Percentiles rank a stretch among this genome's conserved stretches.
Conservation (phyloP, 2,329 filamentous ascomycete genomes). For the Xylaria sp. region DNA sequence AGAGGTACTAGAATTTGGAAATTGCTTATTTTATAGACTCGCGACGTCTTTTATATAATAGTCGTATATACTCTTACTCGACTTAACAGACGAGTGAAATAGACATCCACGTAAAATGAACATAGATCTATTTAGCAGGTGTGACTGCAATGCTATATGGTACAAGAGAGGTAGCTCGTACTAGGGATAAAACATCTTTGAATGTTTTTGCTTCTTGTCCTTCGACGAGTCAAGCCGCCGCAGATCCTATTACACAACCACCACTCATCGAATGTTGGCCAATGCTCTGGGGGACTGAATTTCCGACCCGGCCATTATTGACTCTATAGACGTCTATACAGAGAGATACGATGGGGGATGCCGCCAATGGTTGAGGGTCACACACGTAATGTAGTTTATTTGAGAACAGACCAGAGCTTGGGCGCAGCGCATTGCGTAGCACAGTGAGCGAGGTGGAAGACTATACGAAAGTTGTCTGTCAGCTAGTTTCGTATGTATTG, state of each 20-base stretch:
- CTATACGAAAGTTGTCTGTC: conserved; percentile 58
- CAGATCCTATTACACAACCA: conserved; percentile 33
- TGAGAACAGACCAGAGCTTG: conserved; percentile 93
- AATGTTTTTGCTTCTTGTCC: conserved; percentile 38
- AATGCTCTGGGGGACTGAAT: conserved; percentile 22
- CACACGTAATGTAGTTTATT: conserved; percentile 67
- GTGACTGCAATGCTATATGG: conserved; percentile 48
- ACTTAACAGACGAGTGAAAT: neutral
- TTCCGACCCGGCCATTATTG: conserved; percentile 36
- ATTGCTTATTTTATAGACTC: neutral
- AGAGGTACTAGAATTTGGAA: neutral
- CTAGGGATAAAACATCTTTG: conserved; percentile 31
- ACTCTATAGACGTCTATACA: conserved; percentile 42
- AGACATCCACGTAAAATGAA: conserved; percentile 34
- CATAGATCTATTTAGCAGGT: conserved; percentile 46
- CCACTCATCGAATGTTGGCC: conserved; percentile 22
- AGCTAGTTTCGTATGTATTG: conserved; percentile 17
- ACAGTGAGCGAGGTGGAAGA: conserved; percentile 99
- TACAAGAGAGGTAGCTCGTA: conserved; percentile 46
- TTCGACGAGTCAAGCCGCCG: conserved; percentile 34
- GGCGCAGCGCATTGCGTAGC: conserved; percentile 91
- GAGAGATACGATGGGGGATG: conserved; percentile 37
- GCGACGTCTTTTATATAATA: neutral
- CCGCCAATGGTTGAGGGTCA: conserved; percentile 36
- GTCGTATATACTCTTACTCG: neutral